Evolutionary conservation across 1,284 basidiomycete genomes (phyloP).

Genomic region (Boletus holoroseus): DNA sequence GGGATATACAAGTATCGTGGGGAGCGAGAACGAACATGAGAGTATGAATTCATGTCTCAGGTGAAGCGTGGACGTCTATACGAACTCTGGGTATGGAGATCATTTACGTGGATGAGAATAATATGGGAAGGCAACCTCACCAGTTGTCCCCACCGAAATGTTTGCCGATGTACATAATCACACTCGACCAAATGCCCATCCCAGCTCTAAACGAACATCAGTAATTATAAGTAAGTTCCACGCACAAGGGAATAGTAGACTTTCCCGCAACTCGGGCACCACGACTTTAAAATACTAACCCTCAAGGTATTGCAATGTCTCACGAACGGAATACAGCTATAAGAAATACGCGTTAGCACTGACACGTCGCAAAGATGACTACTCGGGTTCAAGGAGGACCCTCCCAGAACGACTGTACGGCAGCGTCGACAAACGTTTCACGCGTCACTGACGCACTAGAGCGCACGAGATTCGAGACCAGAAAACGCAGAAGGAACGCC

Average conservation of each 20-base stretch:
- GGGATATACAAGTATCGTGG: conserved; percentile 13
- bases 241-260: conserved; percentile 18
- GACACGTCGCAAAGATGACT: background rate
- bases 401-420: conserved; percentile 63
- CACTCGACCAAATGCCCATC: conserved; percentile 89
- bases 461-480: conserved; percentile 78
- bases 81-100: background rate
- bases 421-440: conserved; percentile 64
- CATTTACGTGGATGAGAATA: background rate
- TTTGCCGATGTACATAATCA: conserved; percentile 48
- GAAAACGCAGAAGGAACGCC: conserved; percentile 86
- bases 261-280: conserved; percentile 66
- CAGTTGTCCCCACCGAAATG: conserved; percentile 56
- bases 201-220: conserved; percentile 61
- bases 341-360: background rate
- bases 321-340: conserved; percentile 38
- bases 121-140: conserved; percentile 38
- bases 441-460: conserved; percentile 57
- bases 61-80: conserved; percentile 33
- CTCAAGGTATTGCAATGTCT: conserved; percentile 41
- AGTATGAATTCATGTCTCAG: conserved; percentile 62
- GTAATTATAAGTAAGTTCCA: conserved; percentile 5
- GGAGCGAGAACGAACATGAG: conserved; percentile 41
- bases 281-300: conserved; percentile 59
- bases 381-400: conserved; percentile 17